Percentiles rank a stretch among this genome's conserved stretches.
These are phyloP conservation scores for Angomonas ambiguus DNA, from an alignment of 208 protist species.

Conservation along the genomic window DNA sequence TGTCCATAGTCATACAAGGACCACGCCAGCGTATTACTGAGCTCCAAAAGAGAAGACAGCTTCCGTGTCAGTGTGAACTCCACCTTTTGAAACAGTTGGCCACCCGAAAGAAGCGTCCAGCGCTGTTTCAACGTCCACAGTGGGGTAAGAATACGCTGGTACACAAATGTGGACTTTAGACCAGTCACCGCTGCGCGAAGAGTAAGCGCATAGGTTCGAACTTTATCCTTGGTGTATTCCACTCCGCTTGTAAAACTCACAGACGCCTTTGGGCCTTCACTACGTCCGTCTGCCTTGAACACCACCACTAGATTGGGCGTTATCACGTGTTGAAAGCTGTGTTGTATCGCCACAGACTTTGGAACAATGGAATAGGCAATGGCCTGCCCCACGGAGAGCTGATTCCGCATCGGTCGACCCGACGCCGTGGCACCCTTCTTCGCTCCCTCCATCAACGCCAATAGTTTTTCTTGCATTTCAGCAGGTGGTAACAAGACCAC, in stretches of 20 bases:
- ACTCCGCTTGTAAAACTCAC: conserved; percentile 25
- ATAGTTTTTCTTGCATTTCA: conserved; percentile 45
- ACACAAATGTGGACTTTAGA: conserved; percentile 34
- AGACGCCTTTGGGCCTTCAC: conserved; percentile 14
- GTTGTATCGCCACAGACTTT: conserved; percentile 33
- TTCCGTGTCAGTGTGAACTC: conserved; percentile 55
- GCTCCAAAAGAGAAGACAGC: conserved; percentile 38
- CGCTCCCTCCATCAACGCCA: conserved; percentile 19
- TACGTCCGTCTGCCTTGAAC: conserved; percentile 34
- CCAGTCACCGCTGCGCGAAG: conserved; percentile 33
- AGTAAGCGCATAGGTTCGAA: conserved; percentile 33
- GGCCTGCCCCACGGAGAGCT: conserved; percentile 14
- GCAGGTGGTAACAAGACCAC: conserved; percentile 51
- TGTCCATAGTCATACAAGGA: conserved; percentile 52
- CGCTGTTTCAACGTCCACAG: conserved; percentile 59
- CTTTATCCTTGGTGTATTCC: conserved; percentile 31
- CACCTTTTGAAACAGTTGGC: conserved; percentile 45
- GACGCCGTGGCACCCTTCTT: not conserved
- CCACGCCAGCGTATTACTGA: conserved; percentile 60
- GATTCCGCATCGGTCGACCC: too few relatives aligned
- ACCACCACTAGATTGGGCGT: conserved; percentile 28
- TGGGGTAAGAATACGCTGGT: conserved; percentile 38
- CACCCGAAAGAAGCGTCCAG: conserved; percentile 34
- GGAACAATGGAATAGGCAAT: conserved; percentile 38
- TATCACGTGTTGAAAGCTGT: conserved; percentile 57